Base-by-base conservation (phyloP, 2,329 filamentous ascomycete genomes). In the Penicillium sp. region DNA sequence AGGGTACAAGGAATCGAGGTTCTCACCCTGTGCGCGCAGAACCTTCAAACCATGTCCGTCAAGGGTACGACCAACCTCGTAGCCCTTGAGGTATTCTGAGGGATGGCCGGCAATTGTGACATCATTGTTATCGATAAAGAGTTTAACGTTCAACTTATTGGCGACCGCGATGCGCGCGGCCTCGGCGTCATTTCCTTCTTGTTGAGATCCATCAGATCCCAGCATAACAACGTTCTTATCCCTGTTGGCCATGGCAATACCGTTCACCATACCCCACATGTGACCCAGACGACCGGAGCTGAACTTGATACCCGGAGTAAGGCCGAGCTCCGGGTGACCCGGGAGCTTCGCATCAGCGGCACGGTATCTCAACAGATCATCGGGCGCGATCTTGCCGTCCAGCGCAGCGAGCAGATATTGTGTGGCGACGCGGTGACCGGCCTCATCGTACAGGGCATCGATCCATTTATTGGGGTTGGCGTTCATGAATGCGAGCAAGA, bases 161-260 rank as follows among this genome's bases (percentile, higher is more conserved):
- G 67, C 68, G 2, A 71, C 69, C 1, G 69, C 69, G 50, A 72
- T 58, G 2, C 69, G 63, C 1, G 69, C 69, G 8, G 69, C 68
- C 50, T 72, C 69, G n/a, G 67, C 69, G 30, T 72, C 68, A 30
- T 72, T 69, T 51, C 69, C 69, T 60, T 72, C 69, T 49, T 72
- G 69, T 50, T 72, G 69, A n/a, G 68, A 69, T 13, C 69, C 69
- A 51, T 72, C 69, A 0, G 69, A 72, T 18, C 69, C 69, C 29
- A 72, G 52, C 46, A 72, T 41, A 14, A 72, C 54, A 12, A 72
- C 56, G 8, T 63, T 65, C 59, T 72, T 72, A 12, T 65, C 64
- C 33, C 59, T 56, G 56, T 70, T 64, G 14, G 67, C 67, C 64
- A 72, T 63, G 29, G 64, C 56, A 18, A 72, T 65, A 29, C 69